phyloP scores from a whole-genome alignment of 805 yeast genomes.

The Saccharomyces paradoxus region DNA sequence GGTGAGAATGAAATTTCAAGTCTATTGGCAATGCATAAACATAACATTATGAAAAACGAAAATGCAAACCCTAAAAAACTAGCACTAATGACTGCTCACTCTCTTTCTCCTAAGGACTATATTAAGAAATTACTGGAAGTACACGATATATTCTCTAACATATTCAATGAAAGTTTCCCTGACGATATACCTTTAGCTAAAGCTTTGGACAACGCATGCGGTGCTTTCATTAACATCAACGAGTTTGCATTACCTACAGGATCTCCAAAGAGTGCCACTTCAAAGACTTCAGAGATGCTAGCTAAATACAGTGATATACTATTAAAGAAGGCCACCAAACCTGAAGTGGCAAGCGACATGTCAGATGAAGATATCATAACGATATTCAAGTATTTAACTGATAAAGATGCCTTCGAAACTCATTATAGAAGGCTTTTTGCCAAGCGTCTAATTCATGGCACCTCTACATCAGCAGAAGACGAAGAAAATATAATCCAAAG shows the following conservation, averaged over 20 bases:
- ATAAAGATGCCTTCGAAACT: conserved; percentile 91
- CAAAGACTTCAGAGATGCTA: conserved; percentile 86
- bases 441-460: conserved; percentile 77
- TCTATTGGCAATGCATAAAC: conserved; percentile 17
- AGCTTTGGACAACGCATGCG: conserved; percentile 85
- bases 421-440: conserved; percentile 86
- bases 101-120: conserved; percentile 56
- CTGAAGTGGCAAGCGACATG: conserved; percentile 63
- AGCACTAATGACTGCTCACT: conserved; percentile 34
- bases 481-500: conserved; percentile 81
- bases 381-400: conserved; percentile 79
- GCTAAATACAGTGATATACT: conserved; percentile 84
- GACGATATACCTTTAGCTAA: conserved; percentile 72
- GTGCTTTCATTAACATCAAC: conserved; percentile 73
- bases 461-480: conserved; percentile 70
- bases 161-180: conserved; percentile 37
- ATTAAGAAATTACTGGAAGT: conserved; percentile 68
- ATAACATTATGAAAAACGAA: conserved; percentile 11
- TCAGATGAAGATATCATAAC: conserved; percentile 79
- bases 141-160: conserved; percentile 47
- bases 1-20: conserved; percentile 36
- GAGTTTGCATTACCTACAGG: conserved; percentile 61
- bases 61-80: conserved; percentile 29
- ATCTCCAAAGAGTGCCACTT: conserved; percentile 40
- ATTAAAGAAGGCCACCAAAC: conserved; percentile 67